Conservation (phyloP, 148 eudicot genomes). For the Silene conica region DNA sequence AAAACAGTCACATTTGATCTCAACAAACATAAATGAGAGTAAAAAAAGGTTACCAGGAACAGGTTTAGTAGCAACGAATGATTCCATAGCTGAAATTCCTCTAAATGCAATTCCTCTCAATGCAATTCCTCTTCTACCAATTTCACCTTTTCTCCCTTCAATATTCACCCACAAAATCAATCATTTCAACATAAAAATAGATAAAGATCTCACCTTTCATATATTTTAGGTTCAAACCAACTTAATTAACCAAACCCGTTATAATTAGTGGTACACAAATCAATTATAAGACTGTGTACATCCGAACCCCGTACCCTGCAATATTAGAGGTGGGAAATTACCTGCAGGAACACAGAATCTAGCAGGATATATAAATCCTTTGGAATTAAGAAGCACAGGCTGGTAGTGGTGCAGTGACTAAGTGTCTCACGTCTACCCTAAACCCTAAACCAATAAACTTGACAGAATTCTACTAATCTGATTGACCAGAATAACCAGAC, state of each 20-base stretch:
- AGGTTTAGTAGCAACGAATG: conserved; percentile 56
- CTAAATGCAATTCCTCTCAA: conserved; percentile 58
- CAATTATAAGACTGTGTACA: too few species aligned
- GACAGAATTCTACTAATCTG: too few species aligned
- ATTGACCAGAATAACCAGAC: too few species aligned
- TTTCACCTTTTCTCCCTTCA: conserved; percentile 53
- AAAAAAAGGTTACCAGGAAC: conserved; percentile 42
- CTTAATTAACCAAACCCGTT: background rate
- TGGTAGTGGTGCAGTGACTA: too few species aligned
- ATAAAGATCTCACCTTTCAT: background rate
- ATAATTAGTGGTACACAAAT: background rate
- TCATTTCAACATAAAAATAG: background rate
- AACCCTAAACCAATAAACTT: too few species aligned
- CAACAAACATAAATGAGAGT: background rate
- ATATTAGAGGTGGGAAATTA: background rate
- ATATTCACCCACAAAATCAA: background rate
- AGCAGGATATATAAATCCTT: conserved; percentile 16
- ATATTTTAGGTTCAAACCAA: too few species aligned
- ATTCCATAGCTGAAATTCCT: conserved; percentile 57
- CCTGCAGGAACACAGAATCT: conserved; percentile 18
- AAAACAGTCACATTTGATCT: background rate
- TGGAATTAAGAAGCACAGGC: conserved; percentile 14
- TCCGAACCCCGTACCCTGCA: too few species aligned
- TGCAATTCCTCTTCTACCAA: conserved; percentile 62
- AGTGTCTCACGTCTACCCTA: too few species aligned